Evolutionary conservation across 2,329 filamentous ascomycete genomes (phyloP), one percentile per base, ranked within the genome.

Genomic region (Xylaria sp.): DNA sequence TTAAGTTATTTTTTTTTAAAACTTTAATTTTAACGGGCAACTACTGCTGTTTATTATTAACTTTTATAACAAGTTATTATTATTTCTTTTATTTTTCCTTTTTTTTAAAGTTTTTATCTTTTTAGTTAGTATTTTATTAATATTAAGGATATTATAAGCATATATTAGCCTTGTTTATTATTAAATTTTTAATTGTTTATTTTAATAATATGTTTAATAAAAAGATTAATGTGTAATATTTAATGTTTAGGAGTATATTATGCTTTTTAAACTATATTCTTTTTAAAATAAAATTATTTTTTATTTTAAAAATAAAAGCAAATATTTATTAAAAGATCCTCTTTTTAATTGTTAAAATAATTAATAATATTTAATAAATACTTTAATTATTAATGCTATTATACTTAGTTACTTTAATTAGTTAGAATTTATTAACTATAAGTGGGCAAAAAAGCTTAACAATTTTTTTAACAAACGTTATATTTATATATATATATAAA

Each of bases 401-500:
- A 44, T 44, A 44, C 1, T 9, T 44, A 6, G 9, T 49, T 13
- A 49, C 28, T 10, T 28, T 49, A 26, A 26, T 26, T 26, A 49
- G 5, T 28, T 26, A 15, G 4, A 49, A 28, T 11, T 49, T 26
- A 28, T 28, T 49, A 49, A 49, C 28, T 26, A 26, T 20, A 6
- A 20, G 20, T n/a, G n/a, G n/a, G 5, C n/a, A n/a, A n/a, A 44
- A 44, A 42, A 6, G 9, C 20, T 44, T 20, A n/a, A n/a, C 7
- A 44, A 44, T 44, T 44, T 44, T 44, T 44, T 44, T 44, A 9
- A 44, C 20, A n/a, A 44, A 44, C 17, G 7, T n/a, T n/a, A n/a
- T 44, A n/a, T 44, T 44, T 44, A 44, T 44, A n/a, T n/a, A 36
- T 20, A 44, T 44, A 44, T 44, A 44, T 44, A 44, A n/a, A n/a